Evolutionary conservation across 495 filamentous ascomycete species (phyloP), one percentile per base, ranked within the genome.

Genomic region (Tetracladium marchalianum): DNA sequence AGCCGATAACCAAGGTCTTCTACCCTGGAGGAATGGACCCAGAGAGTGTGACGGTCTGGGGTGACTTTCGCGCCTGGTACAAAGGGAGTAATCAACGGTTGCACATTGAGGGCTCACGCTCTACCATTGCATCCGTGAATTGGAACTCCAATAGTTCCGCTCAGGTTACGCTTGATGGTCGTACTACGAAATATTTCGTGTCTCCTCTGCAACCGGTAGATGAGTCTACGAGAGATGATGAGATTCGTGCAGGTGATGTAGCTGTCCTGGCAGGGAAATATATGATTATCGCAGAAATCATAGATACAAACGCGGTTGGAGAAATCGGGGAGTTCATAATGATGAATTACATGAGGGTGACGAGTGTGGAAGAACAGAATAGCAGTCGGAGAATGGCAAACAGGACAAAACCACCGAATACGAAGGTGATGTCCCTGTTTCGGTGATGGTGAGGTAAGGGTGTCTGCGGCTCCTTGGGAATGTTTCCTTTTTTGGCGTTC

Each of bases 1-100:
- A 66, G 42, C 62, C 62, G 5, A 57, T 64, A 18, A 31, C 49
- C 24, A 56, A 49, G 32, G 34, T 56, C 18, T 43, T 43, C 47
- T 27, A 27, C 22, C 22, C 36, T 24, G 37, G 45, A 31, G 52
- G 57, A 31, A 37, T 41, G 7, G 38, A 40, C 6, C 31, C 27
- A 1, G 37, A 35, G 9, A 18, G 41, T 1, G 31, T 35, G 18
- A 16, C n/a, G 36, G 31, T 56, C 22, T 62, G 59, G 62, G 41
- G 51, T 31, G 52, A 56, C 2, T 62, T 61, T 43, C 19, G 43
- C 17, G 52, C 57, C 9, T 49, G 36, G 31, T 48, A 50, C 22
- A 36, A 40, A 19, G 42, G 35, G 19, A 22, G 27, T 32, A 33
- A 52, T 35, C 46, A 45, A 17, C 22, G 35, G 1, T 44, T 64